Conservation (phyloP, 1,284 basidiomycete species). For the Ustilago tritici region DNA sequence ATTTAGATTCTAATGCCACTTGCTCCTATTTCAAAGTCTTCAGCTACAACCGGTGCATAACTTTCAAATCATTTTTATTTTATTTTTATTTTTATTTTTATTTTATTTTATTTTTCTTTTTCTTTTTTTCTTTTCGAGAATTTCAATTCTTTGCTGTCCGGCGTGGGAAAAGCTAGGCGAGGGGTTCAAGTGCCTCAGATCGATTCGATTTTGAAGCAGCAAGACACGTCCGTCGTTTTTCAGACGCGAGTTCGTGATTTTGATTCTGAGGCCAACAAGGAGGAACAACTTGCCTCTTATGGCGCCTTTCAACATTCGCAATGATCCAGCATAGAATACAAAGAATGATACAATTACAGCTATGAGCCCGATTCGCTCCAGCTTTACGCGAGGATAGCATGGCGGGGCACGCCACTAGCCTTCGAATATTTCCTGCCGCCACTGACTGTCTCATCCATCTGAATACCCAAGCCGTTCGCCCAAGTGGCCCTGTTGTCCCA, state of each 20-base stretch:
- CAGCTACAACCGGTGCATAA: not conserved
- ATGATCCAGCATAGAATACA: not conserved
- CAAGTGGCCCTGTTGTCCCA: not conserved
- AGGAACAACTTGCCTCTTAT: not conserved
- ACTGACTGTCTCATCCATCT: conserved; percentile 7
- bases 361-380: not conserved
- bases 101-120: too few relatives aligned
- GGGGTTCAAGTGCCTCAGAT: not conserved
- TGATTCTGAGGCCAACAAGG: conserved; percentile 6
- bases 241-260: not conserved
- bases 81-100: too few relatives aligned
- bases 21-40: not conserved
- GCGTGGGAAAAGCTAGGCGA: conserved; percentile 15
- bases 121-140: not conserved
- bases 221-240: not conserved
- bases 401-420: conserved; percentile 2
- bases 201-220: too few relatives aligned
- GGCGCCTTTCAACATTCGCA: conserved; percentile 4
- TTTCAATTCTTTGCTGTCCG: conserved; percentile 9
- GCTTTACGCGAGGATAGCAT: conserved; percentile 18
- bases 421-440: not conserved
- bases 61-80: not conserved
- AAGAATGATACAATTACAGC: conserved; percentile 1
- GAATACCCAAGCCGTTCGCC: conserved; percentile 15
- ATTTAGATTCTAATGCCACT: not conserved